Conservation (phyloP, 805 yeast species). For the Yarrowia osloensis region DNA sequence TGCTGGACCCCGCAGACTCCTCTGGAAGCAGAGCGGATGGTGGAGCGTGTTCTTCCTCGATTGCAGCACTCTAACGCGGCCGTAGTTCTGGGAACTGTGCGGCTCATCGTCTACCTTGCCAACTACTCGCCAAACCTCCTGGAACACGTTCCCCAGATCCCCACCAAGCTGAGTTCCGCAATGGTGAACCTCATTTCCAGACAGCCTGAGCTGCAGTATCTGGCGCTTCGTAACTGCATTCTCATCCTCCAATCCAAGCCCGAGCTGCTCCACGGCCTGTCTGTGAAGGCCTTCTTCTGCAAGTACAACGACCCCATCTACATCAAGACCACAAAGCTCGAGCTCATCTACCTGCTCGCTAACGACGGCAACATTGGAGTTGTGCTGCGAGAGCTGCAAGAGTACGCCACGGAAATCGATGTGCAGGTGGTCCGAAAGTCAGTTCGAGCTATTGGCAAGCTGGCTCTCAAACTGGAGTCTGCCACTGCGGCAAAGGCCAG, state of each 20-base stretch:
- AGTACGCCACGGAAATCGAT: slow-evolving; percentile 86
- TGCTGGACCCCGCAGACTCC: slow-evolving; percentile 68
- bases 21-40: slow-evolving; percentile 64
- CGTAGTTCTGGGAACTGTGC: slow-evolving; percentile 74
- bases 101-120: slow-evolving; percentile 67
- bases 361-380: slow-evolving; percentile 58
- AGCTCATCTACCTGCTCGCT: slow-evolving; percentile 79
- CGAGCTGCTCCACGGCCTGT: slow-evolving; percentile 55
- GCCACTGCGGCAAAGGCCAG: slow-evolving; percentile 58
- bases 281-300: slow-evolving; percentile 80
- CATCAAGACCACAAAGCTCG: slow-evolving; percentile 86
- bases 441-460: slow-evolving; percentile 82
- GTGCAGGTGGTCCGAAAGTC: slow-evolving; percentile 85
- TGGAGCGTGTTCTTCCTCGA: slow-evolving; percentile 66
- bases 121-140: slow-evolving; percentile 59
- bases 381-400: slow-evolving; percentile 75
- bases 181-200: slow-evolving; percentile 68
- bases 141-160: slow-evolving; percentile 38
- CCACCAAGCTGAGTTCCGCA: slow-evolving; percentile 63
- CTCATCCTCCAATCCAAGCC: slow-evolving; percentile 68
- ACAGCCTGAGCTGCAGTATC: slow-evolving; percentile 80
- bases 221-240: slow-evolving; percentile 78
- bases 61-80: slow-evolving; percentile 80
- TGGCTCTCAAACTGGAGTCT: slow-evolving; percentile 71
- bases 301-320: slow-evolving; percentile 83